Evolutionary conservation across 2,329 filamentous ascomycete genomes (phyloP).

Genomic region (Colletotrichum orbiculare): DNA sequence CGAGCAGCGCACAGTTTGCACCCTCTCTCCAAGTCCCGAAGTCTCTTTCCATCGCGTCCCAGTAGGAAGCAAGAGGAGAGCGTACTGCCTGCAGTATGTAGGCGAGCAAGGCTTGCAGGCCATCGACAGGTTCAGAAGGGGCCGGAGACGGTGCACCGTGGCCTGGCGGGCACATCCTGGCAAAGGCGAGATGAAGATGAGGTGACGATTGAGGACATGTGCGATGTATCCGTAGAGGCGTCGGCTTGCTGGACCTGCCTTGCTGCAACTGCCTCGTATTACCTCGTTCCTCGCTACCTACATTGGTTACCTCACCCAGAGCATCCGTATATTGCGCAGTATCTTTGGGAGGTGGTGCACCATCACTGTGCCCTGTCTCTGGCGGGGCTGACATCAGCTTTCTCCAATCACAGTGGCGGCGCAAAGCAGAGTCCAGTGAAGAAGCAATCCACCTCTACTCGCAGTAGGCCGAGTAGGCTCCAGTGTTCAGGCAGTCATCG

Average conservation of each 20-base stretch:
- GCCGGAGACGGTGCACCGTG: constrained; percentile 15
- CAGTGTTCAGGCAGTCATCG: no score
- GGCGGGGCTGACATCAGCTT: constrained; percentile 21
- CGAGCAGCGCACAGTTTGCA: no score
- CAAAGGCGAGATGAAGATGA: constrained; percentile 36
- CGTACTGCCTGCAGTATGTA: background rate
- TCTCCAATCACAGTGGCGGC: constrained; percentile 29
- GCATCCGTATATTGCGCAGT: no score
- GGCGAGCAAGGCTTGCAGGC: constrained; percentile 11
- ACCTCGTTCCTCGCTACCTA: no score
- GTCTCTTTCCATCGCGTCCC: constrained; percentile 24
- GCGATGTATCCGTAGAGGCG: constrained; percentile 8
- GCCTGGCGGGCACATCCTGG: constrained; percentile 23
- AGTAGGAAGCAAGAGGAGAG: constrained; percentile 5
- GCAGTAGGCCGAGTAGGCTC: background rate
- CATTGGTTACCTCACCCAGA: no score
- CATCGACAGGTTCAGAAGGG: constrained; percentile 21
- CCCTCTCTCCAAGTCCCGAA: background rate
- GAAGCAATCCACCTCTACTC: constrained; percentile 17
- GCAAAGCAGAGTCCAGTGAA: constrained; percentile 10
- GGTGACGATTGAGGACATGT: constrained; percentile 36
- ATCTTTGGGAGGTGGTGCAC: no score
- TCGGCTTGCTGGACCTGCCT: background rate
- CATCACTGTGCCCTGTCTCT: constrained; percentile 8
- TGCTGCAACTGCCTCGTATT: no score